These are phyloP conservation scores for Spathaspora passalidarum DNA, from an alignment of 805 yeast genomes.

Conservation along the genomic window DNA sequence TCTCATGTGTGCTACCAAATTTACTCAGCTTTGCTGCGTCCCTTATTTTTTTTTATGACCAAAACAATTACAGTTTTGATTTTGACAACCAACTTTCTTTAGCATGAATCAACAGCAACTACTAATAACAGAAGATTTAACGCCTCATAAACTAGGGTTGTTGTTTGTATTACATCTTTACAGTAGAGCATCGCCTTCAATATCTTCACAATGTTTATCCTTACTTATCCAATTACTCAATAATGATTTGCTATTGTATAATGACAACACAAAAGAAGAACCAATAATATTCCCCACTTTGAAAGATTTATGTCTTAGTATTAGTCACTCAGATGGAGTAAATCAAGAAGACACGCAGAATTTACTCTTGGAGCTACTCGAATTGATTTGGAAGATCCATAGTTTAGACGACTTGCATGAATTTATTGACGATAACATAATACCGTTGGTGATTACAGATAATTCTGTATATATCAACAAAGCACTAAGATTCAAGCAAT, in stretches of 20 bases:
- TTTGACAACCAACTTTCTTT: neutral
- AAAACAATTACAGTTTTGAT: neutral
- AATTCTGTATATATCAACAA: conserved; percentile 1
- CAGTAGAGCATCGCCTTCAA: conserved; percentile 21
- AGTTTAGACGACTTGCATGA: conserved; percentile 47
- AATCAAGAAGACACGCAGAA: conserved; percentile 13
- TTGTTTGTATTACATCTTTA: conserved; percentile 37
- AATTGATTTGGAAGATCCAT: conserved; percentile 44
- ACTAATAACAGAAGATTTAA: conserved; percentile 38
- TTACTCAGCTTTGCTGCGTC: neutral
- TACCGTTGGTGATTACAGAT: conserved; percentile 1
- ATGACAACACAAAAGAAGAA: conserved; percentile 10
- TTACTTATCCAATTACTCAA: conserved; percentile 43
- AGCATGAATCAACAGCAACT: conserved; percentile 14
- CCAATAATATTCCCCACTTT: conserved; percentile 30
- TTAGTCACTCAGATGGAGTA: conserved; percentile 12
- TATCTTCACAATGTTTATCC: conserved; percentile 37
- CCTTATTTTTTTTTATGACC: neutral
- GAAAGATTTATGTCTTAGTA: conserved; percentile 21
- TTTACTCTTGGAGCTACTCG: conserved; percentile 32
- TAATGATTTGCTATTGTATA: conserved; percentile 18
- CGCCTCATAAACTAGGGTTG: conserved; percentile 55
- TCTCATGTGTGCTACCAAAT: neutral
- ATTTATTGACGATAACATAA: neutral
- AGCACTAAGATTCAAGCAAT: neutral